phyloP scores from a whole-genome alignment of 768 basidiomycete genomes.

The Russula olivacea region DNA sequence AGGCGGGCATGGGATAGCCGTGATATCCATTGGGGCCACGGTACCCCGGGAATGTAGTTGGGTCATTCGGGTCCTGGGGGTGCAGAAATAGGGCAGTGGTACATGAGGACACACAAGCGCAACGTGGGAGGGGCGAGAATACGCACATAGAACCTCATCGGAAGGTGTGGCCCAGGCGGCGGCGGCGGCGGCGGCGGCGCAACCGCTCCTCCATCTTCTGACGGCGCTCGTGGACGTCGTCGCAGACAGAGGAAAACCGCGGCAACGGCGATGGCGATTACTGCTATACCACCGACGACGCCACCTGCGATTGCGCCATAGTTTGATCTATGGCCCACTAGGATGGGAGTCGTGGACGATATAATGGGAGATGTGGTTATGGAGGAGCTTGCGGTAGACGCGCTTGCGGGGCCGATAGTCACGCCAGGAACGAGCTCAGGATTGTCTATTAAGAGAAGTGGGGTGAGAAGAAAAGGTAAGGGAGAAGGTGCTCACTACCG shows the following conservation, averaged over 20 bases:
- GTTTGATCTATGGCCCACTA: background rate
- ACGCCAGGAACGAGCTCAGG: background rate
- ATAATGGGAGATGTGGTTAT: background rate
- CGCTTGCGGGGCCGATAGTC: background rate
- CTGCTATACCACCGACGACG: background rate
- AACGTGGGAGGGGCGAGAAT: background rate
- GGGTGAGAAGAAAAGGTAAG: background rate
- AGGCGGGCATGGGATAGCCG: too few relatives aligned
- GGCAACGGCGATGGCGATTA: background rate
- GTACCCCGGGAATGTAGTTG: background rate
- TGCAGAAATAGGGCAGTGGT: background rate
- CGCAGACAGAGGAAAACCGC: background rate
- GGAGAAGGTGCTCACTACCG: background rate
- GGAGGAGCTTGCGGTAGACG: background rate
- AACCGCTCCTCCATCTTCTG: background rate
- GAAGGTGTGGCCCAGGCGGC: background rate
- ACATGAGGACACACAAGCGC: background rate
- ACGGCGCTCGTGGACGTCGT: background rate
- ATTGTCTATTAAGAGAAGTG: background rate
- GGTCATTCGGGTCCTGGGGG: background rate
- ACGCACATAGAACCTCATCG: background rate
- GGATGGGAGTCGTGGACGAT: background rate
- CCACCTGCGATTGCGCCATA: background rate
- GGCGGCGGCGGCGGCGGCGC: background rate
- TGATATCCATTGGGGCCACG: background rate